These are phyloP conservation scores for Eimeria tenella DNA, from an alignment of 169 alveolate species.

Conservation along the genomic window DNA sequence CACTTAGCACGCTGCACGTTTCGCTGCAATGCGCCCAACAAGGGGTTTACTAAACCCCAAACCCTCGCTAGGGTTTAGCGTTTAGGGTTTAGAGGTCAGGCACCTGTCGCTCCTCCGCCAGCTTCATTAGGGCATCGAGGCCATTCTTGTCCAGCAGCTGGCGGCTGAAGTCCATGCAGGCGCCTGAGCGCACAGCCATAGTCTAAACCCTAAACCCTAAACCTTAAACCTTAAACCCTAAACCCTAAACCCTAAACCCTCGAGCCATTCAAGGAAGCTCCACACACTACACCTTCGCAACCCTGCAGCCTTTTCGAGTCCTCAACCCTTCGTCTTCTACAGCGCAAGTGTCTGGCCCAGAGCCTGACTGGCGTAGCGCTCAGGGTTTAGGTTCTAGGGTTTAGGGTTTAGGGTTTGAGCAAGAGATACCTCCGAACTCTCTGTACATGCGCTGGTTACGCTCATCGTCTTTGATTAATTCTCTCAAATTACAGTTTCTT, in stretches of 20 bases:
- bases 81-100: conserved; percentile 4
- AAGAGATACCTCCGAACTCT: conserved; percentile 60
- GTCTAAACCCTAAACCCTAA: conserved; percentile 49
- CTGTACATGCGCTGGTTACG: neutral
- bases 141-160: conserved; percentile 74
- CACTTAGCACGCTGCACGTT: neutral
- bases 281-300: no score
- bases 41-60: neutral
- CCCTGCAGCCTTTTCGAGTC: no score
- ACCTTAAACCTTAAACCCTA: conserved; percentile 15
- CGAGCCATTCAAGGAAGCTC: neutral
- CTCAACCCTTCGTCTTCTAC: no score
- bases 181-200: conserved; percentile 73
- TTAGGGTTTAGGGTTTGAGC: conserved; percentile 1
- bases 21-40: neutral
- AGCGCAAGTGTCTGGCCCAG: no score
- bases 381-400: neutral
- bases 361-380: no score
- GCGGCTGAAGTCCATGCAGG: conserved; percentile 82
- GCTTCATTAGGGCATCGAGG: conserved; percentile 32
- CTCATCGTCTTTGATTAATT: neutral
- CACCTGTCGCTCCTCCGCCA: conserved; percentile 71
- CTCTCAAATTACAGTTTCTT: neutral
- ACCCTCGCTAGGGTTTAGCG: neutral
- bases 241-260: neutral